phyloP scores from a whole-genome alignment of 169 alveolate genomes.

The Sarcocystis neurona region DNA sequence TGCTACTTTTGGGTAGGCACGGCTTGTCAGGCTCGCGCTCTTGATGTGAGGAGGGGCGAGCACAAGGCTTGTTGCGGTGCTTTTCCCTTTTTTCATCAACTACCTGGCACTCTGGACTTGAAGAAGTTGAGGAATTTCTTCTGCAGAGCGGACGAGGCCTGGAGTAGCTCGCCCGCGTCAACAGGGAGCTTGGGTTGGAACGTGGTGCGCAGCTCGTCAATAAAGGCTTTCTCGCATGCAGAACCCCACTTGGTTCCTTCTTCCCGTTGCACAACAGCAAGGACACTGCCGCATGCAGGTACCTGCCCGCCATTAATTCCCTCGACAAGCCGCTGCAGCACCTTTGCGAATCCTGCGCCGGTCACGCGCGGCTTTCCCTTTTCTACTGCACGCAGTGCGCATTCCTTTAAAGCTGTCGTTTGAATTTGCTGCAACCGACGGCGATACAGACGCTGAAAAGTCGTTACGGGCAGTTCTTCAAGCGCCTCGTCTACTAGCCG shows the following conservation, averaged over 20 bases:
- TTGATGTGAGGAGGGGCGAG: too few species aligned
- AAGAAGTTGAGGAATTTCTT: slow-evolving; percentile 41
- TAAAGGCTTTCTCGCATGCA: slow-evolving; percentile 56
- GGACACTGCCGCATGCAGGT: slow-evolving; percentile 54
- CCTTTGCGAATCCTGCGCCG: slow-evolving; percentile 44
- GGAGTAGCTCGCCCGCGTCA: slow-evolving; percentile 47
- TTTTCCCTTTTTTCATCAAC: too few species aligned
- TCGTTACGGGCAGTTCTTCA: slow-evolving; percentile 58
- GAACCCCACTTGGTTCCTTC: slow-evolving; percentile 58
- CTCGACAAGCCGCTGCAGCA: slow-evolving; percentile 50
- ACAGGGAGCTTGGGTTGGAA: slow-evolving; percentile 54
- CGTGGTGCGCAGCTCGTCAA: slow-evolving; percentile 50
- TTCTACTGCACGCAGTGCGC: slow-evolving; percentile 52
- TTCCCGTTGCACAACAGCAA: slow-evolving; percentile 52
- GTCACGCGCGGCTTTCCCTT: slow-evolving; percentile 34
- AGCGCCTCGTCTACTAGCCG: slow-evolving; percentile 46
- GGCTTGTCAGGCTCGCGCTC: too few species aligned
- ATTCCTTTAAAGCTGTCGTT: slow-evolving; percentile 48
- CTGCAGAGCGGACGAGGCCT: slow-evolving; percentile 54
- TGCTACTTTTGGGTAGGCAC: too few species aligned
- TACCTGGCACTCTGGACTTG: too few species aligned
- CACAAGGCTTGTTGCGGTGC: too few species aligned
- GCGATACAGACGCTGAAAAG: slow-evolving; percentile 52
- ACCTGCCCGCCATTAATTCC: slow-evolving; percentile 63
- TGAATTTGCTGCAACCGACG: slow-evolving; percentile 58